A percentile compares a stretch with the other conserved stretches of the same genome.
These are phyloP conservation scores for Notholithocarpus densiflorus DNA, from an alignment of 306 rosid species.

Conservation along the genomic window DNA sequence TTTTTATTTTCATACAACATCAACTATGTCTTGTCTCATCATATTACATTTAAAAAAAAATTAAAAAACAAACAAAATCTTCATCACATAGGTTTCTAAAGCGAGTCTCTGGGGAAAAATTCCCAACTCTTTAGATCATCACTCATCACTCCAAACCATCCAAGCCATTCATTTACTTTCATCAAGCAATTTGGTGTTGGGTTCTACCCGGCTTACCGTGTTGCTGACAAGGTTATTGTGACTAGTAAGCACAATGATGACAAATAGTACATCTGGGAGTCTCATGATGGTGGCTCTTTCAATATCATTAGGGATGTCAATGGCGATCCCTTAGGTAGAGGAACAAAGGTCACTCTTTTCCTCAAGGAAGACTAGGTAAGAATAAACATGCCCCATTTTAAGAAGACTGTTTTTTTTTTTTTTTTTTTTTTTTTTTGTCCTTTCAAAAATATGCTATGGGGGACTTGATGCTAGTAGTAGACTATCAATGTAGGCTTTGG, in stretches of 20 bases:
- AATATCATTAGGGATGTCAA: conserved; percentile 14
- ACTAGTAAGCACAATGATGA: conserved; percentile 36
- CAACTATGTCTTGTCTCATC: too few species aligned
- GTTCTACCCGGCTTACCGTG: conserved; percentile 31
- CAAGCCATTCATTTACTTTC: too few species aligned
- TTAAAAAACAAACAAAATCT: too few species aligned
- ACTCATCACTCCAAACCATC: too few species aligned
- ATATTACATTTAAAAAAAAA: too few species aligned
- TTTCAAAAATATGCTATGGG: not conserved
- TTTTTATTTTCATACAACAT: too few species aligned
- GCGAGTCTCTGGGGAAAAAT: too few species aligned
- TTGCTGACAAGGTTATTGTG: conserved; percentile 29
- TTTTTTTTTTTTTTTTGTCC: not conserved
- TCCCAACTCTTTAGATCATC: too few species aligned
- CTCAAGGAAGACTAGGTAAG: conserved; percentile 30
- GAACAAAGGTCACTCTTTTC: conserved; percentile 24
- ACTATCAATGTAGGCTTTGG: not conserved
- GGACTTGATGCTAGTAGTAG: not conserved
- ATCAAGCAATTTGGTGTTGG: conserved; percentile 28
- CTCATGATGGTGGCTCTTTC: conserved; percentile 35
- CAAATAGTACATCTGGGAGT: conserved; percentile 28
- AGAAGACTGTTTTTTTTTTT: not conserved
- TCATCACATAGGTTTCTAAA: too few species aligned
- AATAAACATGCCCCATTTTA: not conserved
- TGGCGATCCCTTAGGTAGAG: conserved; percentile 27